Conservation (phyloP, 495 filamentous ascomycete genomes). For the Aspergillus avenaceus region DNA sequence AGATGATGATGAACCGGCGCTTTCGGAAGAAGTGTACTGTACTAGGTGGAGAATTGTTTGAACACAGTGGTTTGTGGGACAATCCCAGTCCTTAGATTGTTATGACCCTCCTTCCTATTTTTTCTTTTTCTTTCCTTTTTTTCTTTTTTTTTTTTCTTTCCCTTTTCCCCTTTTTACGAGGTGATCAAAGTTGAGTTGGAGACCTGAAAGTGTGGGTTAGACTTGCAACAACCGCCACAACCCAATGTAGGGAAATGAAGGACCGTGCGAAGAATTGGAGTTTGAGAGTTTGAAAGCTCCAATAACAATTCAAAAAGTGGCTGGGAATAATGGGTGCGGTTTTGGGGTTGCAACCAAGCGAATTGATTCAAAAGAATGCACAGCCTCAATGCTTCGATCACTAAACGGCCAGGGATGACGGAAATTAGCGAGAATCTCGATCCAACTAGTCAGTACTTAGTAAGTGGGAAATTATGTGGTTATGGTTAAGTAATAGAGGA, state of each 20-base stretch:
- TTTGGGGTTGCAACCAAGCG: background rate
- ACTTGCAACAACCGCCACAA: background rate
- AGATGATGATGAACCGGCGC: background rate
- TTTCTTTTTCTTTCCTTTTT: background rate
- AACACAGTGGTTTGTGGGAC: background rate
- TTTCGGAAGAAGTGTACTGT: background rate
- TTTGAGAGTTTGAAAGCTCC: background rate
- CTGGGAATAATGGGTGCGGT: background rate
- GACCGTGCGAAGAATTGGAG: background rate
- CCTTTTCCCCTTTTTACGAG: background rate
- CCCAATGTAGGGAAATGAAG: background rate
- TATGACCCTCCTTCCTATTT: too few species aligned
- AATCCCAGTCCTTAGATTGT: too few species aligned
- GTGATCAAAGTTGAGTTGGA: background rate
- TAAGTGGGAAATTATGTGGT: too few species aligned
- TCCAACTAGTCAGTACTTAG: too few species aligned
- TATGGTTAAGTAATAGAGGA: background rate
- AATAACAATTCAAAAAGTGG: background rate
- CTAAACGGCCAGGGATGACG: conserved; percentile 1
- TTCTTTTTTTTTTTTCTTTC: background rate
- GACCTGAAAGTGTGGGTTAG: background rate
- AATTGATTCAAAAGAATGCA: background rate
- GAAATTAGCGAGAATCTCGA: background rate
- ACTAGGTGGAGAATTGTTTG: background rate
- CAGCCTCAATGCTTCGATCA: conserved; percentile 7